Conservation (phyloP, 176 grass and related monocot genomes). For the Juncus effusus region DNA sequence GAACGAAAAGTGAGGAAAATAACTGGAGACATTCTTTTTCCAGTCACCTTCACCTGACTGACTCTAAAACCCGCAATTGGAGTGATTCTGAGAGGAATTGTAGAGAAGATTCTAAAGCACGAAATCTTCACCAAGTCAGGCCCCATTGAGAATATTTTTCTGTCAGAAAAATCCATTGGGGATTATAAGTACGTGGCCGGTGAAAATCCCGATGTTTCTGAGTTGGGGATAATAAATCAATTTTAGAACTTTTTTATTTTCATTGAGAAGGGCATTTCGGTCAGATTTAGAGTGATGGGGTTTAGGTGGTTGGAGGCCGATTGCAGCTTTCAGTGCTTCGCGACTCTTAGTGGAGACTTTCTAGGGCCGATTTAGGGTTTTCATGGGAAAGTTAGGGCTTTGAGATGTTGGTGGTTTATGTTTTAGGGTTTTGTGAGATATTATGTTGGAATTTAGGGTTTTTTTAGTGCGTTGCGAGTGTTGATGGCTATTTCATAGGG, state of each 20-base stretch:
- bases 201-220: conserved; percentile 73
- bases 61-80: conserved; percentile 80
- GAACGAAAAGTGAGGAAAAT: conserved; percentile 76
- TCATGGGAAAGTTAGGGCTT: too few species aligned
- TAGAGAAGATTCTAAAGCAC: conserved; percentile 89
- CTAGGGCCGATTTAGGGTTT: conserved; percentile 58
- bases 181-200: conserved; percentile 78
- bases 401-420: too few species aligned
- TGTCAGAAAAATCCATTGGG: conserved; percentile 61
- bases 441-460: too few species aligned
- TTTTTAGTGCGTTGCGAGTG: too few species aligned
- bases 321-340: conserved; percentile 75
- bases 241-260: too few species aligned
- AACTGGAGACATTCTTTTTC: conserved; percentile 82
- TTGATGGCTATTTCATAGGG: too few species aligned
- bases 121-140: conserved; percentile 80
- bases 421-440: too few species aligned
- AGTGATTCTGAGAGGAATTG: conserved; percentile 52
- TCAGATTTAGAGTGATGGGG: conserved; percentile 85
- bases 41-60: conserved; percentile 63
- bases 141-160: conserved; percentile 65
- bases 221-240: conserved; percentile 57
- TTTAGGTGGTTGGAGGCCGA: conserved; percentile 84
- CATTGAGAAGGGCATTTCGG: conserved; percentile 57
- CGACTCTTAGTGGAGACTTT: conserved; percentile 70